Base-by-base conservation (phyloP, 306 rosid species). In the Dalbergia cochinchinensis region DNA sequence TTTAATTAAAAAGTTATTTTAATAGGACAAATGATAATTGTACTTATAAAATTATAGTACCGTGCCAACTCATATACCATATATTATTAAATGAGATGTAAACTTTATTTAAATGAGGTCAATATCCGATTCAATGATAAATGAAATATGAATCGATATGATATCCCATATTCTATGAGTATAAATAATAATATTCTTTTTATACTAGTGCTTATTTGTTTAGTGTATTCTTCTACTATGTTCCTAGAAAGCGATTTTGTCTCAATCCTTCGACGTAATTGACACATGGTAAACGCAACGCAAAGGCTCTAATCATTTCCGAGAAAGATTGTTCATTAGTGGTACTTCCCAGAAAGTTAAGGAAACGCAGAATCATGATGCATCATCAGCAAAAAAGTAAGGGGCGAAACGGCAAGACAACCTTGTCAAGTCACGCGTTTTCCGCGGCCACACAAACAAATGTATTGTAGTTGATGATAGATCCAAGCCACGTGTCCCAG, bases 351-450 rank as follows among this genome's bases (percentile, higher is more conserved):
- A 69, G 37, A 78, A 59, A 69, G 11, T 59, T 77, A 33, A 57
- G 37, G 67, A 57, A 66, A 54, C 44, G 3, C 48, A n/a, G 51
- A 14, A 31, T 15, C 8, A 4, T 14, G 11, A n/a, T 54, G 31
- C 22, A 54, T 54, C 8, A 16, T 10, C 53, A 57, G 35, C 65
- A 15, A 26, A 18, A 19, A 6, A 73, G 20, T 26, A 42, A 26
- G 5, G 10, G 53, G 11, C 9, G n/a, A 42, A 74, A 39, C 20
- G 34, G 12, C 50, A 9, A 68, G 16, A 69, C 74, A 63, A 53
- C 39, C 26, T 73, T 31, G 4, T 69, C 31, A 48, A 71, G 72
- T 66, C 80, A 68, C 81, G 80, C 31, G 78, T 79, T 70, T 14
- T 77, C 63, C 53, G 66, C 60, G 50, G 14, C 65, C 20, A 8